Conservation (phyloP, 768 basidiomycete species). For the Pleurotus tuber-regium region DNA sequence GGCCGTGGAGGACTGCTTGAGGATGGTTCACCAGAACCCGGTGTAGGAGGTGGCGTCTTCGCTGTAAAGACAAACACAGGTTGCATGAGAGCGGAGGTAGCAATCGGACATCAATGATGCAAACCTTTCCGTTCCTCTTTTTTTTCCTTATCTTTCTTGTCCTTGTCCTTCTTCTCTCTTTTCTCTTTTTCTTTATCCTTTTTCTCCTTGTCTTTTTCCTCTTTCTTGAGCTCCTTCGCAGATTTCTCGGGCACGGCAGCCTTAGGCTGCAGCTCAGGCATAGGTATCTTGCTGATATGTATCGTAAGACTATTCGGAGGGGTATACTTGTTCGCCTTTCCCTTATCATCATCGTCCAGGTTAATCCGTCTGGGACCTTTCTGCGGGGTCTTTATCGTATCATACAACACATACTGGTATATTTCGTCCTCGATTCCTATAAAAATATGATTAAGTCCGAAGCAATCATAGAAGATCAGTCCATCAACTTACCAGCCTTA, state of each 20-base stretch:
- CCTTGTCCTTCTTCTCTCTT: slow-evolving; percentile 23
- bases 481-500: slow-evolving; percentile 55
- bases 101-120: neutral
- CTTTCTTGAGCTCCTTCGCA: slow-evolving; percentile 25
- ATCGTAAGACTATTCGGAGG: slow-evolving; percentile 69
- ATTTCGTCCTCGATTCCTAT: slow-evolving; percentile 53
- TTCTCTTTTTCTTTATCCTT: slow-evolving; percentile 34
- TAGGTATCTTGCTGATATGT: slow-evolving; percentile 83
- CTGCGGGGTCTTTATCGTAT: slow-evolving; percentile 37
- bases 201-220: slow-evolving; percentile 30
- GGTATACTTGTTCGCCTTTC: slow-evolving; percentile 45
- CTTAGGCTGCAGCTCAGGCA: slow-evolving; percentile 77
- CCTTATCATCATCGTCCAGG: slow-evolving; percentile 55
- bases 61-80: slow-evolving; percentile 2
- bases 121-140: slow-evolving; percentile 11
- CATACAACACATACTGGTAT: slow-evolving; percentile 77
- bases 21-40: slow-evolving; percentile 1
- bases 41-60: slow-evolving; percentile 6
- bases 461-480: neutral
- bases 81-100: slow-evolving; percentile 6
- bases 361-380: slow-evolving; percentile 70
- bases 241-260: slow-evolving; percentile 19
- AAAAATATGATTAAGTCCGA: slow-evolving; percentile 10
- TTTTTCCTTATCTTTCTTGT: slow-evolving; percentile 34
- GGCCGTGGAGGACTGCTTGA: slow-evolving; percentile 12